Conservation (phyloP, 169 alveolate species). For the Theileria luwenshuni region DNA sequence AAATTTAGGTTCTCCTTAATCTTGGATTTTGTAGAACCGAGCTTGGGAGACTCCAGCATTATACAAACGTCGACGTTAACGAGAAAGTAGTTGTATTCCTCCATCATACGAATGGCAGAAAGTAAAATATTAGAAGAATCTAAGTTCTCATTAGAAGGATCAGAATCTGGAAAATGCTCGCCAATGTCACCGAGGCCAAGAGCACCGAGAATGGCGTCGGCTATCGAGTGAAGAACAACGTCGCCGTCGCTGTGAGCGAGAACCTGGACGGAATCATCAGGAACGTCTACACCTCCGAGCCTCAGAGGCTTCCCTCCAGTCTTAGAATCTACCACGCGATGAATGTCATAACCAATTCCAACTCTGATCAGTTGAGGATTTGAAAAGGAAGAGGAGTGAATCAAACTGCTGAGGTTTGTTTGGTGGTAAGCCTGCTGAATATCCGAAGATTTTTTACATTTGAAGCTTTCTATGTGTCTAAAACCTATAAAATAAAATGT, state of each 20-base stretch:
- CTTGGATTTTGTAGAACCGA: constrained; percentile 24
- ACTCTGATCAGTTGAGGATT: constrained; percentile 21
- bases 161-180: constrained; percentile 82
- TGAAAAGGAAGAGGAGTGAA: neutral
- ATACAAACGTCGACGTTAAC: constrained; percentile 47
- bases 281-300: constrained; percentile 74
- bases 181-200: constrained; percentile 83
- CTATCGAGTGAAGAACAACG: constrained; percentile 80
- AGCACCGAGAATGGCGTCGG: constrained; percentile 83
- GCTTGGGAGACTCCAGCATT: constrained; percentile 44
- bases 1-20: constrained; percentile 9
- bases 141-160: constrained; percentile 65
- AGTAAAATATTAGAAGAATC: constrained; percentile 60
- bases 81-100: constrained; percentile 35
- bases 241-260: constrained; percentile 89
- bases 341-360: constrained; percentile 51
- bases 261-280: constrained; percentile 39
- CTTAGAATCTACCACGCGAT: constrained; percentile 39
- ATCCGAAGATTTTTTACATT: neutral
- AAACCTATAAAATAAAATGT: constrained; percentile 1
- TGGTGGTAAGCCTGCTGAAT: constrained; percentile 7
- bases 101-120: constrained; percentile 26
- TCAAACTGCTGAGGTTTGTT: neutral
- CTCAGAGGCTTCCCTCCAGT: constrained; percentile 65
- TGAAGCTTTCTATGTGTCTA: neutral